Conservation (phyloP, 306 rosid species). For the Ziziphus jujuba region DNA sequence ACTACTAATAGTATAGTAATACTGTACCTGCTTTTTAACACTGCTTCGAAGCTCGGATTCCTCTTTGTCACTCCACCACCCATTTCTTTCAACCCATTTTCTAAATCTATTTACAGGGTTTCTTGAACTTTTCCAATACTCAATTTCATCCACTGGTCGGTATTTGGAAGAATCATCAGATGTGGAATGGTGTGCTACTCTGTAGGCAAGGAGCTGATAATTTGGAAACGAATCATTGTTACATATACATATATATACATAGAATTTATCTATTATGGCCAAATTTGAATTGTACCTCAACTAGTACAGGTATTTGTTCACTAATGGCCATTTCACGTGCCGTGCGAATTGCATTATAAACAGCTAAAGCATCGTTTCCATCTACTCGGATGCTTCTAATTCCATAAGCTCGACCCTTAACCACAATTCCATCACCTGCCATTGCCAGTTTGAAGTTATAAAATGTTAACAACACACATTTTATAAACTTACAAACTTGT, state of each 20-base stretch:
- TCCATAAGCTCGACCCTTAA: slow-evolving; percentile 69
- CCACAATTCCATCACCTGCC: slow-evolving; percentile 75
- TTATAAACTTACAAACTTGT: not conserved
- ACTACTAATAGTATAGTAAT: not conserved
- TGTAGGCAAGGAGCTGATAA: slow-evolving; percentile 59
- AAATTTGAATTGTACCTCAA: slow-evolving; percentile 44
- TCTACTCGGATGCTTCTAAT: slow-evolving; percentile 64
- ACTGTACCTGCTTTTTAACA: slow-evolving; percentile 53
- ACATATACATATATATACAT: too few species aligned
- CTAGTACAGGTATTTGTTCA: slow-evolving; percentile 59
- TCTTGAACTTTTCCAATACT: slow-evolving; percentile 57
- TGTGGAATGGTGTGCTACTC: slow-evolving; percentile 87
- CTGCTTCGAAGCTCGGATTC: slow-evolving; percentile 52
- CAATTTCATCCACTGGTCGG: slow-evolving; percentile 52
- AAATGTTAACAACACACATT: not conserved
- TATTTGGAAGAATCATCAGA: slow-evolving; percentile 82
- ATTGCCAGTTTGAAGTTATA: slow-evolving; percentile 34
- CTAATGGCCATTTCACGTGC: slow-evolving; percentile 60
- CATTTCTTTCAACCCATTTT: slow-evolving; percentile 55
- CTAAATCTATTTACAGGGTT: slow-evolving; percentile 63
- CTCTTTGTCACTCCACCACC: slow-evolving; percentile 56
- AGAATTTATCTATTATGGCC: too few species aligned
- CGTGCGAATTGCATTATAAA: slow-evolving; percentile 52
- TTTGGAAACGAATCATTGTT: not conserved
- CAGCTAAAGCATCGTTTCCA: slow-evolving; percentile 78